Percentiles rank a stretch among this genome's conserved stretches.
These are phyloP conservation scores for Candida ponderosae DNA, from an alignment of 805 yeast genomes.

Conservation along the genomic window DNA sequence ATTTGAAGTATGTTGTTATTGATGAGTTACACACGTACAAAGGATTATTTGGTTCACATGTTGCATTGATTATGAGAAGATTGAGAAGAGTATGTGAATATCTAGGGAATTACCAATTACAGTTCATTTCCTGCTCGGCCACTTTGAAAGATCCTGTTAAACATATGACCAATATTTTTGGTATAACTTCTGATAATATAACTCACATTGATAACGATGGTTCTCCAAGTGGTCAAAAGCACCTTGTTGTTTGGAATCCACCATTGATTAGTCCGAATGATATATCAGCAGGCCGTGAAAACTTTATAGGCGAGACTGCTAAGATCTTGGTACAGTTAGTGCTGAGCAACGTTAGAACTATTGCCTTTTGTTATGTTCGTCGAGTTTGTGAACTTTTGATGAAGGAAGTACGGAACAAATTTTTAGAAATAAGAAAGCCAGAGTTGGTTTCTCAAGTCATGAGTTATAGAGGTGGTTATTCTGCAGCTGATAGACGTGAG, in stretches of 20 bases:
- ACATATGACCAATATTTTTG: conserved; percentile 72
- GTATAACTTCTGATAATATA: conserved; percentile 45
- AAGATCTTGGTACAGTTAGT: conserved; percentile 61
- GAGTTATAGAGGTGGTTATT: conserved; percentile 95
- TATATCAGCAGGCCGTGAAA: conserved; percentile 51
- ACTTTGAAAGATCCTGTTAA: conserved; percentile 68
- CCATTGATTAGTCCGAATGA: conserved; percentile 59
- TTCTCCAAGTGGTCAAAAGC: conserved; percentile 76
- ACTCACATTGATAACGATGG: conserved; percentile 72
- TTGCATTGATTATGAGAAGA: conserved; percentile 76
- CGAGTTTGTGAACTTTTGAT: conserved; percentile 80
- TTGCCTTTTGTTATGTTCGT: conserved; percentile 86
- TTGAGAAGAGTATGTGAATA: conserved; percentile 54
- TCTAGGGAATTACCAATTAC: conserved; percentile 44
- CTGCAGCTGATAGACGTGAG: conserved; percentile 74
- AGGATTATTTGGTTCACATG: conserved; percentile 92
- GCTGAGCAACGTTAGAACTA: conserved; percentile 60
- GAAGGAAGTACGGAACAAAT: conserved; percentile 65
- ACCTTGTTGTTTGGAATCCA: conserved; percentile 78
- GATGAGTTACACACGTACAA: conserved; percentile 83
- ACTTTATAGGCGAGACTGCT: conserved; percentile 71
- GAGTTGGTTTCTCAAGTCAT: conserved; percentile 58
- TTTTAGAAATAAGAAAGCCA: conserved; percentile 35
- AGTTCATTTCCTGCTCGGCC: conserved; percentile 89
- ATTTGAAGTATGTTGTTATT: conserved; percentile 67